These are phyloP conservation scores for Venturia oleaginea DNA, from an alignment of 2,329 filamentous ascomycete genomes.

Conservation along the genomic window DNA sequence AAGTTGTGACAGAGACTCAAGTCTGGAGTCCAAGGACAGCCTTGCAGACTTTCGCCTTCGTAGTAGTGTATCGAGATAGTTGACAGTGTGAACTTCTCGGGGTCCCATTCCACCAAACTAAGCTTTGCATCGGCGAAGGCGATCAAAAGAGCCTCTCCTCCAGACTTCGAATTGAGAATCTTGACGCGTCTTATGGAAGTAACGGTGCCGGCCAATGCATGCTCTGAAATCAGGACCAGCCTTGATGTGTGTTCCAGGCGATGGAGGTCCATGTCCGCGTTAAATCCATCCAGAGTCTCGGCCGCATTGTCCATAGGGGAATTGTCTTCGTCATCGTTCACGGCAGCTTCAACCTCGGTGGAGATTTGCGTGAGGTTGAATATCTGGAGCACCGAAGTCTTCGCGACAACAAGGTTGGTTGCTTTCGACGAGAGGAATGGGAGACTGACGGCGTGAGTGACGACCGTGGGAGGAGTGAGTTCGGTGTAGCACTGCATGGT, in stretches of 20 bases:
- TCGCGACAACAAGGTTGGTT: constrained; percentile 82
- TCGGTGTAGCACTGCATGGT: constrained; percentile 97
- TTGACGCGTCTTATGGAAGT: constrained; percentile 75
- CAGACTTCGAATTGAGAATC: constrained; percentile 61
- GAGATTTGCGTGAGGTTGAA: constrained; percentile 64
- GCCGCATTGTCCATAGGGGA: constrained; percentile 39
- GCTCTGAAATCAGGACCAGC: constrained; percentile 77
- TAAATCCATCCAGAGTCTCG: constrained; percentile 22
- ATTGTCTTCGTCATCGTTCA: constrained; percentile 31
- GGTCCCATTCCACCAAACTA: constrained; percentile 89
- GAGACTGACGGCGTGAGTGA: constrained; percentile 75
- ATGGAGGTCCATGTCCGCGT: constrained; percentile 33
- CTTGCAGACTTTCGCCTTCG: constrained; percentile 71
- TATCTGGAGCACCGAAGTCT: constrained; percentile 86
- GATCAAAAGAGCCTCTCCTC: constrained; percentile 74
- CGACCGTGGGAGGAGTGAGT: constrained; percentile 85
- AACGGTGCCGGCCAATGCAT: constrained; percentile 72
- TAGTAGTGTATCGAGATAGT: constrained; percentile 97
- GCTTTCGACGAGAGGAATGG: constrained; percentile 67
- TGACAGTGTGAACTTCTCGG: constrained; percentile 64
- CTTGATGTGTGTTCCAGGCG: constrained; percentile 63
- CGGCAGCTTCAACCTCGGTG: constrained; percentile 42
- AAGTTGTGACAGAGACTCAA: constrained; percentile 70
- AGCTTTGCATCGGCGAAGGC: constrained; percentile 87
- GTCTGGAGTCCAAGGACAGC: constrained; percentile 71